These are phyloP conservation scores for Trapa incisa DNA, from an alignment of 345 rosid genomes.

Conservation along the genomic window DNA sequence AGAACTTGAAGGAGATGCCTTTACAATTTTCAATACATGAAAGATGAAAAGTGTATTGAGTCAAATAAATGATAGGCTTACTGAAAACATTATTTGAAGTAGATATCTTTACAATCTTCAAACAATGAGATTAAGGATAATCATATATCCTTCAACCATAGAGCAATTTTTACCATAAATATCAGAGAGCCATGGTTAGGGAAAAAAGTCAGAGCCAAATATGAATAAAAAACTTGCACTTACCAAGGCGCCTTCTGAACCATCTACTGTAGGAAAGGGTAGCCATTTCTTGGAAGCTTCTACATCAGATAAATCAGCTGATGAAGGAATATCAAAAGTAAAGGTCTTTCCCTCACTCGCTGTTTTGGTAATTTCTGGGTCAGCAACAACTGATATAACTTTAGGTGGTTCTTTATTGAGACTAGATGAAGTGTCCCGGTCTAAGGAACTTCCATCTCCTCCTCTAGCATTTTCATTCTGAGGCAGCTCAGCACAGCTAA, in stretches of 20 bases:
- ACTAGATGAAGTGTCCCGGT: constrained; percentile 19
- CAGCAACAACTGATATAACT: constrained; percentile 13
- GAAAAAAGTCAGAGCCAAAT: not conserved
- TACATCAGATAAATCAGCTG: constrained; percentile 14
- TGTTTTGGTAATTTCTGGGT: constrained; percentile 21
- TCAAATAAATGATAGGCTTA: not conserved
- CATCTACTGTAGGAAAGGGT: constrained; percentile 25
- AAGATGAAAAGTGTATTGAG: not conserved
- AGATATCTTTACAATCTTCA: not conserved
- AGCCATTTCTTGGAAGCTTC: constrained; percentile 36
- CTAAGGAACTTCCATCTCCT: constrained; percentile 21
- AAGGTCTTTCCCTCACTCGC: constrained; percentile 40
- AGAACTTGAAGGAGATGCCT: constrained; percentile 44
- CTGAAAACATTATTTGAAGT: not conserved
- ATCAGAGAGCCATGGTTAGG: not conserved
- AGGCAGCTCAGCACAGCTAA: constrained; percentile 27
- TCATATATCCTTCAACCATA: not conserved
- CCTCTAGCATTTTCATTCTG: constrained; percentile 23
- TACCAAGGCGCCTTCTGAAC: constrained; percentile 36
- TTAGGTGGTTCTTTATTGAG: constrained; percentile 1
- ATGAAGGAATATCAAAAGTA: constrained; percentile 33
- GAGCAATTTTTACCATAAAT: not conserved
- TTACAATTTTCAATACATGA: constrained; percentile 35
- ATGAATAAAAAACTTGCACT: constrained; percentile 4
- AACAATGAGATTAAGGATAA: not conserved